Evolutionary conservation across 2,329 filamentous ascomycete species (phyloP).

Genomic region (Ambrosiella cleistominuta): DNA sequence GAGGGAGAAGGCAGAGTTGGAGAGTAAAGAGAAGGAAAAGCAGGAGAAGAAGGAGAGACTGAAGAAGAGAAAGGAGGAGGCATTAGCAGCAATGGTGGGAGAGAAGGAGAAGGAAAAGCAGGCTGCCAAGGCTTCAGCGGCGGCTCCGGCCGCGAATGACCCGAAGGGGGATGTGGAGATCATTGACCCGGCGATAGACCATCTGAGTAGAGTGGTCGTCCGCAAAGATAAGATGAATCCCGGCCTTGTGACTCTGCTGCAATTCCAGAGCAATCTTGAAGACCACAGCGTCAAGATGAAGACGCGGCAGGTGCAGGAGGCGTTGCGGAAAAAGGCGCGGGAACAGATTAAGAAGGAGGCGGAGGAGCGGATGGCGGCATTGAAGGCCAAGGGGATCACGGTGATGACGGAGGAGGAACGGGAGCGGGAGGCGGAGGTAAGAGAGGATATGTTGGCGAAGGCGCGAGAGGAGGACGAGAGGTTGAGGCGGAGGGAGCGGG

Average conservation of each 20-base stretch:
- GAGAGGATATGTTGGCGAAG: constrained; percentile 76
- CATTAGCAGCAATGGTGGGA: background rate
- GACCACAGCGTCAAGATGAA: constrained; percentile 21
- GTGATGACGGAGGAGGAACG: constrained; percentile 77
- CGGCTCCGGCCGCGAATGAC: constrained; percentile 15
- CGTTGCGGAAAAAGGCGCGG: constrained; percentile 53
- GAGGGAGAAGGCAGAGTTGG: constrained; percentile 3
- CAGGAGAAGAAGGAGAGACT: background rate
- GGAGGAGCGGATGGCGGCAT: constrained; percentile 55
- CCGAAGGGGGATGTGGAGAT: constrained; percentile 42
- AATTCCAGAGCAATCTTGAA: constrained; percentile 15
- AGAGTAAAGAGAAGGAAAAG: background rate
- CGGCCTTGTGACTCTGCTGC: constrained; percentile 42
- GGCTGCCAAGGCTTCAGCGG: constrained; percentile 16
- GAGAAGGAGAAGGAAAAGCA: background rate
- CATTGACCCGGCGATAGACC: constrained; percentile 27
- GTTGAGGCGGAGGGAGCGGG: constrained; percentile 61
- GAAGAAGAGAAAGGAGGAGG: constrained; percentile 1
- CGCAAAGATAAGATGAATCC: constrained; percentile 20
- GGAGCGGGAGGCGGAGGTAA: constrained; percentile 60
- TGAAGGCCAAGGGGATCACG: constrained; percentile 63
- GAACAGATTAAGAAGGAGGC: constrained; percentile 66
- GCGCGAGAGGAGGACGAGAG: constrained; percentile 65
- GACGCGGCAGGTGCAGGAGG: constrained; percentile 42
- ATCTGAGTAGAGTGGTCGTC: constrained; percentile 16